Evolutionary conservation across 1,139 yeast genomes (phyloP), one percentile per base, ranked within the genome.

Genomic region (Scheffersomyces segobiensis): DNA sequence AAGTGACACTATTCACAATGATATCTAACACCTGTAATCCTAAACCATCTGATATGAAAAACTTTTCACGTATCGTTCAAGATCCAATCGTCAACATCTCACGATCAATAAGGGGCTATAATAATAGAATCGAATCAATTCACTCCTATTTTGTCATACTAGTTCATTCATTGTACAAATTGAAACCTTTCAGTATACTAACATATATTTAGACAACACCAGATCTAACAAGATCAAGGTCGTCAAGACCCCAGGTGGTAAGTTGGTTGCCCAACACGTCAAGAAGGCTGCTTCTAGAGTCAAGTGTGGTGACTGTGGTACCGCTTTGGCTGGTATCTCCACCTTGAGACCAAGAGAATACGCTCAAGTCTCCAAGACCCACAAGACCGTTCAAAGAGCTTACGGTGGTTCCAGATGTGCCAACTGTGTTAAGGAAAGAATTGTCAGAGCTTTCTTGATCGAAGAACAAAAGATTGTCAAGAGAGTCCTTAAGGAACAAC

Each of bases 361-460:
- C 87, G 98, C 98, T 72, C 84, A 86, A 74, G 87, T 93, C 74
- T 92, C 98, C 71, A 93, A 89, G 87, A 91, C 97, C 77, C 91
- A 90, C 87, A 93, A 95, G 89, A 90, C 97, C 71, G 99, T 95
- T 73, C 93, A 93, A 80, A 95, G 99, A 88, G 93, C 97, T 76
- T 95, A 95, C 93, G 99, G 99, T 86, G 99, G 99, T 81, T 88
- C 96, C 76, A 88, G 96, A 87, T 93, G 97, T 85, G 97, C 97
- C 77, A 89, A 88, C 91, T 91, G 97, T 86, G 98, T 93, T 78
- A 93, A 92, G 88, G 97, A 93, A 84, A 91, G 97, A 89, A 89
- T 95, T 75, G 93, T 93, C 81, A 93, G 98, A 87, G 98, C 98
- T 79, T 95, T 95, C 92, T 89, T 95, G 81, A 91, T 95, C 73